phyloP scores from a whole-genome alignment of 257 asterid species.

The Nicotiana tabacum region DNA sequence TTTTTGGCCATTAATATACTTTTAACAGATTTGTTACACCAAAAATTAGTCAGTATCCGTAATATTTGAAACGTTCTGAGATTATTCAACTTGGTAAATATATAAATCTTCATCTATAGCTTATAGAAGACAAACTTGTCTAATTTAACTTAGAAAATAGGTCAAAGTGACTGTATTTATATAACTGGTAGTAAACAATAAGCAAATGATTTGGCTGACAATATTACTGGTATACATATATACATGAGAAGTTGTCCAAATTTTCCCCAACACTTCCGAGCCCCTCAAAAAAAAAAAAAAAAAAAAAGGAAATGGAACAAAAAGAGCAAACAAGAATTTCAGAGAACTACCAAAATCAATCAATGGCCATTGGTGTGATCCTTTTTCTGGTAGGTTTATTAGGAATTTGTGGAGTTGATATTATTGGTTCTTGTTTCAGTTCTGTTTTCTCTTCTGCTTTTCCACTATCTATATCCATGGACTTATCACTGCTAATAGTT shows the following conservation, averaged over 20 bases:
- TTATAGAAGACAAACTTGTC: neutral
- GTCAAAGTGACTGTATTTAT: neutral
- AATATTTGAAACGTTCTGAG: neutral
- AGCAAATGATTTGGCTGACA: neutral
- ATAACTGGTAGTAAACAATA: neutral
- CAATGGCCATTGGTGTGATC: conserved; percentile 75
- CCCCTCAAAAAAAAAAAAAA: neutral
- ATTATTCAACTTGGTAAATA: neutral
- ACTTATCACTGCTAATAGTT: neutral
- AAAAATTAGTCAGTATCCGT: neutral
- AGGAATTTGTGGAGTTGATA: conserved; percentile 25
- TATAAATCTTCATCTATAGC: neutral
- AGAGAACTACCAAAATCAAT: conserved; percentile 21
- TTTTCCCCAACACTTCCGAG: neutral
- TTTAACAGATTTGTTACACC: neutral
- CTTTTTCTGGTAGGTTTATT: conserved; percentile 61
- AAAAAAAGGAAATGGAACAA: neutral
- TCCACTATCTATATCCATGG: conserved; percentile 25
- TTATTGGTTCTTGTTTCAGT: conserved; percentile 29
- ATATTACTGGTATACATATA: neutral
- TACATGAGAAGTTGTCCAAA: neutral
- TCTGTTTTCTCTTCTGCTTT: conserved; percentile 23
- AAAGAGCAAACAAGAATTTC: neutral
- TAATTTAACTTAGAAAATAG: neutral
- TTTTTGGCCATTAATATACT: neutral